These are phyloP conservation scores for Schizosaccharomyces pombe DNA, from an alignment of 805 yeast species.

Conservation along the genomic window DNA sequence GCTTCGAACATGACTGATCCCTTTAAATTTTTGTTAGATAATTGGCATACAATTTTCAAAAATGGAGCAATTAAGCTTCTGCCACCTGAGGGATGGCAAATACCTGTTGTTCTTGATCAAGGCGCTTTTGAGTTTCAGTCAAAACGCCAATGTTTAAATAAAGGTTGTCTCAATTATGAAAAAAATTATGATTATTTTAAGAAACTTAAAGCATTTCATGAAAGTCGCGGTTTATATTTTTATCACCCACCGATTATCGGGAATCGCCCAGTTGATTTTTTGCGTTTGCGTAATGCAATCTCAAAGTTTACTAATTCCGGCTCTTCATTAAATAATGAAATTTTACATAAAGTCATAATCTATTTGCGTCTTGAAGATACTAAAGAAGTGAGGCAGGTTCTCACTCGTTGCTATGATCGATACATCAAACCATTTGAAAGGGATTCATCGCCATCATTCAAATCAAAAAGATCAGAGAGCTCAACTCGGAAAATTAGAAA, in stretches of 20 bases:
- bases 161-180: neutral
- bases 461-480: too few relatives aligned
- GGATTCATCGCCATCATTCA: too few relatives aligned
- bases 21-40: neutral
- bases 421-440: neutral
- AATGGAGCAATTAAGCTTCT: slow-evolving; percentile 58
- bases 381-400: neutral
- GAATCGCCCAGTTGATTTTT: neutral
- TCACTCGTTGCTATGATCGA: neutral
- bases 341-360: neutral
- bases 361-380: neutral
- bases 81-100: slow-evolving; percentile 32
- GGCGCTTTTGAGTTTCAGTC: slow-evolving; percentile 16
- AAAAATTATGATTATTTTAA: neutral
- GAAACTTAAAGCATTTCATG: neutral
- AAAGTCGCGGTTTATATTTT: neutral
- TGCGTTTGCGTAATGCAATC: neutral
- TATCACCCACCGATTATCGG: neutral
- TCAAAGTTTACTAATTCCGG: neutral
- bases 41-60: slow-evolving; percentile 6
- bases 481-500: neutral
- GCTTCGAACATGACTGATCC: neutral
- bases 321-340: neutral
- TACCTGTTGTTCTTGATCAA: slow-evolving; percentile 16
- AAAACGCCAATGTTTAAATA: slow-evolving; percentile 13